phyloP scores from a whole-genome alignment of 805 yeast genomes.

The Metschnikowia lunata region DNA sequence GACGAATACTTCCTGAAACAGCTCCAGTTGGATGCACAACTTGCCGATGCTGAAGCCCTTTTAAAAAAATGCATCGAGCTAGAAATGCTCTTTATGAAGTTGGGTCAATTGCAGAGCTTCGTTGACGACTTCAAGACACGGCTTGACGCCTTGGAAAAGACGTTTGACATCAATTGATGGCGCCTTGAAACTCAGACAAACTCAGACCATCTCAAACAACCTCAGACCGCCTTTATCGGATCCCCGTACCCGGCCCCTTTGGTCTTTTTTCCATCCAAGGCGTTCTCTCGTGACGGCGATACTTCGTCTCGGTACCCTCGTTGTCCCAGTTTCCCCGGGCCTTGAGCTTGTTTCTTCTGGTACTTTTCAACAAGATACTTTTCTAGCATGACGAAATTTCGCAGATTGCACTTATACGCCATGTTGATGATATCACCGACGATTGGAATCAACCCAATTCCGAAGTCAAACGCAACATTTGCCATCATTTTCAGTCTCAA shows the following conservation, averaged over 20 bases:
- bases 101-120: conserved; percentile 45
- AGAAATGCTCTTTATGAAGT: conserved; percentile 48
- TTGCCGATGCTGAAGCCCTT: conserved; percentile 37
- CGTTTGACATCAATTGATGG: background rate
- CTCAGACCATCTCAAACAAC: background rate
- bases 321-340: too few species aligned
- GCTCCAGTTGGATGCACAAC: conserved; percentile 34
- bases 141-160: conserved; percentile 16
- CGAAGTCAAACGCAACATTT: conserved; percentile 38
- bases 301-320: background rate
- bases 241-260: background rate
- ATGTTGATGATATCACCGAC: conserved; percentile 23
- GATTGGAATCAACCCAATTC: conserved; percentile 31
- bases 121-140: conserved; percentile 21
- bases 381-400: conserved; percentile 28
- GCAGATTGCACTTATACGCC: conserved; percentile 23
- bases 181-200: too few species aligned
- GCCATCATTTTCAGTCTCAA: conserved; percentile 33
- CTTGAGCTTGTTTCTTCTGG: background rate
- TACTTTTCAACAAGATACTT: conserved; percentile 34
- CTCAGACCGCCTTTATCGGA: conserved; percentile 2
- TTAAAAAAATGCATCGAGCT: conserved; percentile 45
- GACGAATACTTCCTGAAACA: conserved; percentile 19
- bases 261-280: background rate
- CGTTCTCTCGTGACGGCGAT: background rate